Conservation (phyloP, 208 protist species). For the Novymonas esmeraldas region DNA sequence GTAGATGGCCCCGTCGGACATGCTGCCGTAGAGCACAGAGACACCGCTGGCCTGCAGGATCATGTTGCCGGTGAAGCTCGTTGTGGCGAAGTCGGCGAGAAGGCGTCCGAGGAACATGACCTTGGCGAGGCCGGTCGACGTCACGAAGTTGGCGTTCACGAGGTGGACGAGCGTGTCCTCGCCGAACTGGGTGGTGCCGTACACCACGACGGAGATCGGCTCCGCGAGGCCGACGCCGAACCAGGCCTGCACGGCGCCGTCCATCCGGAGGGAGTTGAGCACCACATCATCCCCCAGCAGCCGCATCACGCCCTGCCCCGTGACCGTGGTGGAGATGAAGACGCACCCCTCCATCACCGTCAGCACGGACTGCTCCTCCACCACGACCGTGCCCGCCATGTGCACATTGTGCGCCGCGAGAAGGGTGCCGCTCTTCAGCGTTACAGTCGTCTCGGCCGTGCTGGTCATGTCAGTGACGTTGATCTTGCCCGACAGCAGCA, state of each 20-base stretch:
- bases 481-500: conserved; percentile 51
- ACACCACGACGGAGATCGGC: conserved; percentile 43
- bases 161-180: conserved; percentile 43
- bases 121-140: conserved; percentile 51
- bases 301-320: conserved; percentile 42
- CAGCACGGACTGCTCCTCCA: conserved; percentile 52
- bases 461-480: conserved; percentile 57
- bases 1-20: conserved; percentile 17
- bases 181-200: conserved; percentile 57
- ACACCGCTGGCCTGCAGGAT: conserved; percentile 46
- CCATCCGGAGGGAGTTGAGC: conserved; percentile 63
- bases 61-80: conserved; percentile 53
- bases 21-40: conserved; percentile 48
- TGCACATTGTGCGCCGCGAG: conserved; percentile 45
- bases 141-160: conserved; percentile 44
- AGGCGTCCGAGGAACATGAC: conserved; percentile 47
- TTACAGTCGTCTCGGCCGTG: conserved; percentile 31
- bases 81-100: conserved; percentile 36
- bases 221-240: conserved; percentile 24
- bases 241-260: conserved; percentile 31
- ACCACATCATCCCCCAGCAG: conserved; percentile 47
- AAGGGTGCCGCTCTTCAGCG: conserved; percentile 38
- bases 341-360: conserved; percentile 45
- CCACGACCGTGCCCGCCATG: conserved; percentile 36
- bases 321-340: conserved; percentile 44